Conservation (phyloP, 495 filamentous ascomycete genomes). For the Talaromyces proteolyticus region DNA sequence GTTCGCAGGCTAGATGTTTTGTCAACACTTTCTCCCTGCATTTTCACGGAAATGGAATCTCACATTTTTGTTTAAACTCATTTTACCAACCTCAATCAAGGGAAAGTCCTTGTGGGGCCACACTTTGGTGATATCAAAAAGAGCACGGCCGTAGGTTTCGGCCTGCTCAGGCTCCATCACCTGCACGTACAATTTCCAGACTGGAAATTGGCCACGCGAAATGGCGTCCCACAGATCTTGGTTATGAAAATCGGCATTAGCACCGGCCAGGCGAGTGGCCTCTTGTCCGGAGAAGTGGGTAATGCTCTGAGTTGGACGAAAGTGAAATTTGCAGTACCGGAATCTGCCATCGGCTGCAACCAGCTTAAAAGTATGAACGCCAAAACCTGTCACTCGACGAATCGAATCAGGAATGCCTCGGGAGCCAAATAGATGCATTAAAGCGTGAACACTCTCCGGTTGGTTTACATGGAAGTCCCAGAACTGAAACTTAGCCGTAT, state of each 20-base stretch:
- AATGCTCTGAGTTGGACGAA: constrained; percentile 53
- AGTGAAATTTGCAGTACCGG: constrained; percentile 59
- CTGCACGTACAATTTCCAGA: constrained; percentile 42
- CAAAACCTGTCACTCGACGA: constrained; percentile 59
- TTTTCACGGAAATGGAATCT: neutral
- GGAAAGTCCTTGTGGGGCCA: constrained; percentile 38
- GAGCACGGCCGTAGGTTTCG: constrained; percentile 21
- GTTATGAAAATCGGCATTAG: constrained; percentile 32
- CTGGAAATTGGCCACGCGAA: constrained; percentile 27
- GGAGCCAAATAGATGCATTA: constrained; percentile 64
- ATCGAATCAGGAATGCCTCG: constrained; percentile 57
- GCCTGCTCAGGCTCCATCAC: constrained; percentile 43
- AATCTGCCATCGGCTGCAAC: constrained; percentile 47
- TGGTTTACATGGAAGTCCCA: constrained; percentile 43
- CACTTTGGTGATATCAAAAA: constrained; percentile 42
- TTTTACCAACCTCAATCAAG: constrained; percentile 29
- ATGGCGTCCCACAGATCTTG: constrained; percentile 33
- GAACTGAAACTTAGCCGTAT: constrained; percentile 25
- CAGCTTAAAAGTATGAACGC: constrained; percentile 63
- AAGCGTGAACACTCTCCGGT: constrained; percentile 48
- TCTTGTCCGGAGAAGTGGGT: constrained; percentile 49
- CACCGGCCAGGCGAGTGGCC: constrained; percentile 44
- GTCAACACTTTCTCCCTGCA: neutral
- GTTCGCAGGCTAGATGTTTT: constrained; percentile 33
- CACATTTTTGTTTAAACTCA: constrained; percentile 35